phyloP scores from a whole-genome alignment of 2,329 filamentous ascomycete genomes.

The Sclerotinia trifoliorum region DNA sequence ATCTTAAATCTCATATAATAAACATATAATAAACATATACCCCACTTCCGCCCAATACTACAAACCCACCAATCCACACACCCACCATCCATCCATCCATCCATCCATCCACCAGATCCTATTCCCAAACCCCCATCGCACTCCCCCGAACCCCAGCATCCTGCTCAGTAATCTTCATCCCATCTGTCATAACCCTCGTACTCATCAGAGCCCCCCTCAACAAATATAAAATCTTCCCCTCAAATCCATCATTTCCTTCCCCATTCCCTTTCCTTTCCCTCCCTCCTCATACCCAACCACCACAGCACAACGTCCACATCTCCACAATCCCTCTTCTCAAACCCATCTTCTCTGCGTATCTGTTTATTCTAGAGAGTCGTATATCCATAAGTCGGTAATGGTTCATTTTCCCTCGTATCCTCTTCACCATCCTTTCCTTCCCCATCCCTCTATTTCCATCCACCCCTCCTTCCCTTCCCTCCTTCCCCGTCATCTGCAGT shows the following conservation, averaged over 20 bases:
- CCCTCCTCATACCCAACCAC: constrained; percentile 4
- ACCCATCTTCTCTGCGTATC: not conserved
- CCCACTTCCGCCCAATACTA: not conserved
- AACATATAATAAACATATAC: too few relatives aligned
- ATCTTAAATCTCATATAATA: too few relatives aligned
- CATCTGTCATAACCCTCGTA: constrained; percentile 51
- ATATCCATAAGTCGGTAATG: not conserved
- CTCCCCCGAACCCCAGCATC: constrained; percentile 48
- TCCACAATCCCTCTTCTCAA: constrained; percentile 5
- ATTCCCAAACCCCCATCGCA: constrained; percentile 21
- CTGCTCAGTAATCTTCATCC: constrained; percentile 60
- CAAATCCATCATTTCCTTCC: not conserved
- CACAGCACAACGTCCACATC: not conserved
- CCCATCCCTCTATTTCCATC: not conserved
- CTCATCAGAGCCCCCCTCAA: not conserved
- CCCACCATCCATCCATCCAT: not conserved
- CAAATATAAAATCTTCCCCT: not conserved
- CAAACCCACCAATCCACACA: not conserved
- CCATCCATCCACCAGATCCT: not conserved
- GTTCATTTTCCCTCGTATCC: too few relatives aligned
- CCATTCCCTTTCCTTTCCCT: not conserved
- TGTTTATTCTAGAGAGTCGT: not conserved
- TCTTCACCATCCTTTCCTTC: not conserved
- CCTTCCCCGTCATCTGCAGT: not conserved
- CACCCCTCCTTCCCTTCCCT: not conserved